A percentile compares a stretch with the other conserved stretches of the same genome.
phyloP scores from a whole-genome alignment of 371 early-diverging fungal genomes.

The Basidiobolus meristosporus region DNA sequence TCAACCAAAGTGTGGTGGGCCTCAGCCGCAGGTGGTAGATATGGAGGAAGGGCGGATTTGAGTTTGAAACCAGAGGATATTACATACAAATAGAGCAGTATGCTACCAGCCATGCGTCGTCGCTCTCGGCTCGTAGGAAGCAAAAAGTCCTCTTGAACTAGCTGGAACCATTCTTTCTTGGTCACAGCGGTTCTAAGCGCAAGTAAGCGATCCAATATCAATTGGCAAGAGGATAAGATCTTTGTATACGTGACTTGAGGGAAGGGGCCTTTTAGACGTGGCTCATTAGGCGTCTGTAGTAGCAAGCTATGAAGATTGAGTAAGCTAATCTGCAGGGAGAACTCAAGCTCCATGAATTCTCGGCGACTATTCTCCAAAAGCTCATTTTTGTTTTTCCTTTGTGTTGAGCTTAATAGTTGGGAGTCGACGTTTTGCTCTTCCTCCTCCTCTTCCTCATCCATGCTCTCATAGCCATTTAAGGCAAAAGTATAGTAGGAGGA shows the following conservation, averaged over 20 bases:
- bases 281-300: constrained; percentile 57
- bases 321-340: constrained; percentile 40
- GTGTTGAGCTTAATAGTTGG: too few species aligned
- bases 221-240: constrained; percentile 47
- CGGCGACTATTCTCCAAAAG: constrained; percentile 4
- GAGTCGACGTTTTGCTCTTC: too few species aligned
- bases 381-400: too few species aligned
- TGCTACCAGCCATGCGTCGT: constrained; percentile 46
- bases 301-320: constrained; percentile 35
- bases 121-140: constrained; percentile 31
- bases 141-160: constrained; percentile 27
- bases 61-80: constrained; percentile 56
- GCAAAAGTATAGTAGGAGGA: too few species aligned
- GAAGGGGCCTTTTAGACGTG: constrained; percentile 66
- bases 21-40: constrained; percentile 43
- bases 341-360: constrained; percentile 49
- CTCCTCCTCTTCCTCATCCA: too few species aligned
- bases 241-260: constrained; percentile 40
- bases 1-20: constrained; percentile 21
- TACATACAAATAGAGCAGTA: constrained; percentile 56
- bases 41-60: constrained; percentile 67
- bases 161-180: constrained; percentile 32
- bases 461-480: too few species aligned
- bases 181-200: constrained; percentile 43
- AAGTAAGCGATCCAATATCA: constrained; percentile 48